Evolutionary conservation across 1,284 basidiomycete genomes (phyloP).

Genomic region (Trichosporon coremiiforme): DNA sequence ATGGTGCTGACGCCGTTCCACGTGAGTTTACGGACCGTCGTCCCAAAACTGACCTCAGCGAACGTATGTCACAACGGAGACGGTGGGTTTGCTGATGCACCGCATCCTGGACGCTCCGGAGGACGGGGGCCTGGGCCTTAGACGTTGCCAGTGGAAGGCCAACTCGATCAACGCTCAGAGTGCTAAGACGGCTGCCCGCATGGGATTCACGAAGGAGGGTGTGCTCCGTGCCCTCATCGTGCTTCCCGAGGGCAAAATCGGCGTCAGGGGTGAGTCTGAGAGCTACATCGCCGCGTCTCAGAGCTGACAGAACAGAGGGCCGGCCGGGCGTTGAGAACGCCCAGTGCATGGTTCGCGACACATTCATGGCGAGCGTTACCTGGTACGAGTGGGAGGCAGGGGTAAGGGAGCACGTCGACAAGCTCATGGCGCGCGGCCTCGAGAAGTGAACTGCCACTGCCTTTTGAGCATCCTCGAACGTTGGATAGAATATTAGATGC

Average conservation of each 20-base stretch:
- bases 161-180: constrained; percentile 42
- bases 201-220: constrained; percentile 47
- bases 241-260: constrained; percentile 39
- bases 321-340: constrained; percentile 35
- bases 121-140: constrained; percentile 45
- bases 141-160: constrained; percentile 50
- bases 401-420: constrained; percentile 41
- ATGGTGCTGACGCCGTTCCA: constrained; percentile 46
- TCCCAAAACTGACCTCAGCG: constrained; percentile 31
- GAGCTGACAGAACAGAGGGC: constrained; percentile 34
- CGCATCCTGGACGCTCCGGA: constrained; percentile 42
- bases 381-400: constrained; percentile 49
- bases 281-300: neutral
- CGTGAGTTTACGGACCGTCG: constrained; percentile 27
- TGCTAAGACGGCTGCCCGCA: constrained; percentile 37
- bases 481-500: neutral
- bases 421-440: constrained; percentile 33
- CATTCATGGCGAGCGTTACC: constrained; percentile 44
- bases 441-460: neutral
- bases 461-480: neutral
- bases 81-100: constrained; percentile 47
- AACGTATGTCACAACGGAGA: constrained; percentile 50
- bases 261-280: constrained; percentile 39
- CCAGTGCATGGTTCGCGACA: constrained; percentile 39
- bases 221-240: constrained; percentile 40